Base-by-base conservation (phyloP, 2,329 filamentous ascomycete species). In the Talaromyces sp. region DNA sequence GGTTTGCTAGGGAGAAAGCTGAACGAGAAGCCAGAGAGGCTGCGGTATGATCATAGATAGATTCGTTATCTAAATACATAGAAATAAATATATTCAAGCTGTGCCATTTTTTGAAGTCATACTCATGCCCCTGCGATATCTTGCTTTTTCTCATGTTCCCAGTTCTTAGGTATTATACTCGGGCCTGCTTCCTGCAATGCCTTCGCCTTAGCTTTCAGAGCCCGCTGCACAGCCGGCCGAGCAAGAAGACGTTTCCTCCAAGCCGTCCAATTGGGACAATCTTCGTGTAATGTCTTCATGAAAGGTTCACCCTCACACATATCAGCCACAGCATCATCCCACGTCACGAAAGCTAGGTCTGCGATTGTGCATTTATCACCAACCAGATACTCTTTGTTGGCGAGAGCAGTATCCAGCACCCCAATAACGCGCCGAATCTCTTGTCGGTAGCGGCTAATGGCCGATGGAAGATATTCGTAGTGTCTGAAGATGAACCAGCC, bases 401-500 rank as follows among this genome's bases (percentile, higher is more conserved):
- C 22, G 8, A 65, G 64, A 2, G 29, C 58, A 8, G 27, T 58
- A n/a, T 65, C 31, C 29, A 65, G 29, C 7, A 65, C 64, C 6
- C 58, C 64, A 17, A 54, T 61, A 11, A 65, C 59, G 2, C 58
- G 47, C 8, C 49, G 34, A 19, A 65, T 61, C 25, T 65, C 64
- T 27, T 56, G 29, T 27, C 58, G 31, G n/a, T 65, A 65, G 29
- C 64, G 64, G 10, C 19, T 31, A 5, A 61, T 40, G 5, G 64
- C 64, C 3, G 58, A 62, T 36, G 58, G 58, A 2, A 61, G 43
- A 5, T 61, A 62, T 49, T 65, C 64, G 4, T 7, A 8, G 8
- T 64, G 62, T 34, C 53, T 40, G 25, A 59, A 58, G 11, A 58
- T 19, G 15, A 61, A 65, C 64, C 64, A 65, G 11, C 58, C 64